Evolutionary conservation across 306 rosid species (phyloP), one percentile per base, ranked within the genome.

Genomic region (Fragaria ananassa): DNA sequence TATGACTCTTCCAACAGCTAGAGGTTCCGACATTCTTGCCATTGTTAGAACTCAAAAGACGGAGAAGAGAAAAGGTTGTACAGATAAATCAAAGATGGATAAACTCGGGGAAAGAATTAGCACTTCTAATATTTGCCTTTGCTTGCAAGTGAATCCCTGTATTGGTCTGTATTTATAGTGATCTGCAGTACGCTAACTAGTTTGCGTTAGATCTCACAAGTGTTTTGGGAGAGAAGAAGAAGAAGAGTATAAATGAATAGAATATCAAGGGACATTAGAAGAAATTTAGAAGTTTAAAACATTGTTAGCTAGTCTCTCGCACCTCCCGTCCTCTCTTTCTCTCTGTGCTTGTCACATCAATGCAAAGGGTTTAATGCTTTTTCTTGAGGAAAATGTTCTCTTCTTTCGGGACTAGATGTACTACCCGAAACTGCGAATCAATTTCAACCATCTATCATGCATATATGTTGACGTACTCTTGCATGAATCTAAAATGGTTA

Each of bases 1-100:
- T 6, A 93, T 83, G 19, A 93, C 98, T 81, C 91, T 86, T 66
- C 93, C 98, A 45, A 93, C 85, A 54, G 79, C 53, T 11, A 93
- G 84, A 61, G 98, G 92, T 18, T 91, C 92, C 4, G 81, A 65
- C 19, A 31, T 68, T 74, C 85, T 86, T 75, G 89, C 84, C 97
- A 89, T 91, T 67, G 0, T 49, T 35, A 15, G 6, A 21, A 34
- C 69, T 64, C n/a, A 3, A 18, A 17, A 42, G 50, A 6, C 68
- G 71, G 56, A 64, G 1, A 46, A 25, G 39, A 19, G 18, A 46
- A 58, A 18, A 19, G 4, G 21, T 8, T 13, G 23, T 12, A 8
- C 4, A 29, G 35, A 17, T 3, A 0, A n/a, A 65, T 50, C 23
- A 11, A 12, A 5, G 37, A 18, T 8, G 35, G 39, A 29, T 12